These are phyloP conservation scores for Backusella mclennaniae DNA, from an alignment of 192 early-diverging fungal species.

Conservation along the genomic window DNA sequence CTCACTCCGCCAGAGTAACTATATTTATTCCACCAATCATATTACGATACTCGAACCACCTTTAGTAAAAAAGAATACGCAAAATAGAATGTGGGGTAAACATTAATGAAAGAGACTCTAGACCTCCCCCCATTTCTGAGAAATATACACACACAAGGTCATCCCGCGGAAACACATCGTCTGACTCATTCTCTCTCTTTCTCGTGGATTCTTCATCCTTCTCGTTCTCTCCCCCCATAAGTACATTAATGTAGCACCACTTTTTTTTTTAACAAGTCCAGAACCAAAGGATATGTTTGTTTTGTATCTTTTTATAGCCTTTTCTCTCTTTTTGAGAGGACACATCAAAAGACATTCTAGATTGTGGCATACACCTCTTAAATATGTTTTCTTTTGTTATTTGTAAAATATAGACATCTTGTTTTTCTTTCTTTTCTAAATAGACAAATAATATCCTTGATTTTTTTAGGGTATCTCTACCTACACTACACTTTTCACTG, in stretches of 20 bases:
- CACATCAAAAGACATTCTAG: too few relatives aligned
- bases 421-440: too few relatives aligned
- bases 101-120: neutral
- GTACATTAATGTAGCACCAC: neutral
- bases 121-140: neutral
- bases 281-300: neutral
- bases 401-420: too few relatives aligned
- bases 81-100: conserved; percentile 4
- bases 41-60: neutral
- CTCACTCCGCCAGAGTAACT: neutral
- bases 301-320: neutral
- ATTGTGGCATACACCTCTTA: too few relatives aligned
- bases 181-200: neutral
- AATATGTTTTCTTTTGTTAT: too few relatives aligned
- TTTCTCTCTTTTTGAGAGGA: neutral
- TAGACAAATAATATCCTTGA: too few relatives aligned
- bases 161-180: neutral
- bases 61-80: neutral
- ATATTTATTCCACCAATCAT: neutral
- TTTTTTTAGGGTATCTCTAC: too few relatives aligned
- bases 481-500: too few relatives aligned
- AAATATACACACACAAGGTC: neutral
- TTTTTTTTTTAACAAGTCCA: neutral
- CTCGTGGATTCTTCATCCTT: neutral
- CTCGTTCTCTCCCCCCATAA: neutral